Conservation (phyloP, 192 early-diverging fungal genomes). For the Mycoemilia scoparia region DNA sequence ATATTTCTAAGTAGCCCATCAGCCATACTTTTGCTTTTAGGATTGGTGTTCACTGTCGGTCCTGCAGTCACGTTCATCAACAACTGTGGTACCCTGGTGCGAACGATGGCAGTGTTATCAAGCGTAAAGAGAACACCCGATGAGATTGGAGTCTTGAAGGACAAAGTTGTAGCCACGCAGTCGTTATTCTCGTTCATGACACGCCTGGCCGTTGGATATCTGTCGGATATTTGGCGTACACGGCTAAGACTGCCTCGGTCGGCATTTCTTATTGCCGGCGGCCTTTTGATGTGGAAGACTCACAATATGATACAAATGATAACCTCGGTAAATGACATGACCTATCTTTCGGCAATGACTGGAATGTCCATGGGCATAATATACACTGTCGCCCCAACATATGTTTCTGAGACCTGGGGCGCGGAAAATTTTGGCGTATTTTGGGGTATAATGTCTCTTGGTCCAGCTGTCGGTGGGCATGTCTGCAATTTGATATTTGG, state of each 20-base stretch:
- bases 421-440: conserved; percentile 28
- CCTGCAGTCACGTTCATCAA: conserved; percentile 26
- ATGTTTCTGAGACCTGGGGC: conserved; percentile 29
- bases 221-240: conserved; percentile 25
- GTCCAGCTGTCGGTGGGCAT: conserved; percentile 41
- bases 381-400: conserved; percentile 26
- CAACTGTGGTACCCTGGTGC: conserved; percentile 30
- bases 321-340: conserved; percentile 10
- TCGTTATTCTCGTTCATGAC: conserved; percentile 27
- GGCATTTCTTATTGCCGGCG: conserved; percentile 12
- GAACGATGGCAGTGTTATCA: conserved; percentile 20
- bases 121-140: conserved; percentile 7
- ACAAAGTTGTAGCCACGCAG: conserved; percentile 27
- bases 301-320: conserved; percentile 10
- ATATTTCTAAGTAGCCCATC: conserved; percentile 14
- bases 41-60: conserved; percentile 22
- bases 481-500: conserved; percentile 44
- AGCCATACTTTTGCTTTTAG: no score
- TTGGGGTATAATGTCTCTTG: conserved; percentile 40
- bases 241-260: conserved; percentile 18
- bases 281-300: conserved; percentile 18
- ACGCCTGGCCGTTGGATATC: conserved; percentile 16
- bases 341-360: conserved; percentile 12
- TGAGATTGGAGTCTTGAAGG: conserved; percentile 21
- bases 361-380: conserved; percentile 25